Conservation (phyloP, 2,329 filamentous ascomycete species). For the Pseudocercospora fuligena region DNA sequence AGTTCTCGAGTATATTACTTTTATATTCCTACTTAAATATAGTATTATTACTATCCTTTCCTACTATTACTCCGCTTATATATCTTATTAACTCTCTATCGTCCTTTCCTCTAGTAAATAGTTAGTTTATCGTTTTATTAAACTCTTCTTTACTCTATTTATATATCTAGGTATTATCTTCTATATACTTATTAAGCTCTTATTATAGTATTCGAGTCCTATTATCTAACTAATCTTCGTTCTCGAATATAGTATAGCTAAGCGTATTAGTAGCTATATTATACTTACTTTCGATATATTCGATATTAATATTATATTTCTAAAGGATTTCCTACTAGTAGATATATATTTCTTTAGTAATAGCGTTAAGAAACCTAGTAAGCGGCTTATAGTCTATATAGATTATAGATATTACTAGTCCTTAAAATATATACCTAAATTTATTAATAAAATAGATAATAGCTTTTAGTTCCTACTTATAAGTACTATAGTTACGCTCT, state of each 20-base stretch:
- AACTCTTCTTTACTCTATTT: neutral
- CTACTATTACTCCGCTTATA: neutral
- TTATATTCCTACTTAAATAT: neutral
- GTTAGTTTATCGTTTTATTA: neutral
- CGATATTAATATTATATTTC: neutral
- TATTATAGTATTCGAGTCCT: neutral
- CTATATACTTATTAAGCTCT: neutral
- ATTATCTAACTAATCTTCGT: neutral
- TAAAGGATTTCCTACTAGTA: neutral
- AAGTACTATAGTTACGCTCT: neutral
- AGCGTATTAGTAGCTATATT: neutral
- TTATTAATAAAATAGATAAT: neutral
- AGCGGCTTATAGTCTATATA: no score
- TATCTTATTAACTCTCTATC: neutral
- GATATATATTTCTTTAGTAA: neutral
- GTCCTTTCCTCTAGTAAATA: neutral
- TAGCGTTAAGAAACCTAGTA: neutral
- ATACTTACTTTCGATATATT: neutral
- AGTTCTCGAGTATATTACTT: no score
- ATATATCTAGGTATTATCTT: neutral
- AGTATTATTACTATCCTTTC: neutral
- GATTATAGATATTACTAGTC: no score
- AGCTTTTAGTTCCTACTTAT: neutral
- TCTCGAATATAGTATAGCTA: neutral
- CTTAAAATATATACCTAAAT: no score